phyloP scores from a whole-genome alignment of 2,329 filamentous ascomycete species.

The Beauveria varroae region DNA sequence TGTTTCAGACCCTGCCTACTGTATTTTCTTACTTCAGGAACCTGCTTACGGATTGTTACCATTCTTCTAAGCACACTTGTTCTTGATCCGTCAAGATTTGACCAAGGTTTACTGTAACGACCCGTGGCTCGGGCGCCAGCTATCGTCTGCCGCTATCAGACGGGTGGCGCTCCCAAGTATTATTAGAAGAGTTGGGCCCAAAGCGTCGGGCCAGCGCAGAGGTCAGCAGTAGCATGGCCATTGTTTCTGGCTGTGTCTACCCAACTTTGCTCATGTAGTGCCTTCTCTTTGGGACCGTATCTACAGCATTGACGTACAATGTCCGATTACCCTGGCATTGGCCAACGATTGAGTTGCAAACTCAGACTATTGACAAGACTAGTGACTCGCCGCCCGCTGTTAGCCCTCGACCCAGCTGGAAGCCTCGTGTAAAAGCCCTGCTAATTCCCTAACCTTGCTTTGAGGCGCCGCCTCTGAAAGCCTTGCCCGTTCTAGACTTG shows the following conservation, averaged over 20 bases:
- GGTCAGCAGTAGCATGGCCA: neutral
- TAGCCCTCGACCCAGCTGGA: neutral
- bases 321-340: neutral
- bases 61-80: too few relatives aligned
- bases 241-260: too few relatives aligned
- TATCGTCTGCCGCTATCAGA: neutral
- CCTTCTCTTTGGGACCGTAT: neutral
- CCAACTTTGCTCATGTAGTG: too few relatives aligned
- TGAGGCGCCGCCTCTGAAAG: neutral
- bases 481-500: slow-evolving; percentile 5
- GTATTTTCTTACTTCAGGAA: too few relatives aligned
- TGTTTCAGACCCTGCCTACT: too few relatives aligned
- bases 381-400: neutral
- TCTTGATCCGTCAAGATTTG: too few relatives aligned
- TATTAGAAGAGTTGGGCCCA: neutral
- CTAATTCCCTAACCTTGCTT: neutral
- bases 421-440: neutral
- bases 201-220: neutral
- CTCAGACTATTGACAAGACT: neutral
- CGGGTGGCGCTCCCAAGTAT: neutral
- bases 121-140: neutral
- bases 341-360: neutral
- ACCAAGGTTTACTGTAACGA: too few relatives aligned
- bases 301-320: neutral
- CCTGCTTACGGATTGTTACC: too few relatives aligned